A percentile compares a stretch with the other conserved stretches of the same genome.
These are phyloP conservation scores for Citrus australasica DNA, from an alignment of 345 rosid species.

Conservation along the genomic window DNA sequence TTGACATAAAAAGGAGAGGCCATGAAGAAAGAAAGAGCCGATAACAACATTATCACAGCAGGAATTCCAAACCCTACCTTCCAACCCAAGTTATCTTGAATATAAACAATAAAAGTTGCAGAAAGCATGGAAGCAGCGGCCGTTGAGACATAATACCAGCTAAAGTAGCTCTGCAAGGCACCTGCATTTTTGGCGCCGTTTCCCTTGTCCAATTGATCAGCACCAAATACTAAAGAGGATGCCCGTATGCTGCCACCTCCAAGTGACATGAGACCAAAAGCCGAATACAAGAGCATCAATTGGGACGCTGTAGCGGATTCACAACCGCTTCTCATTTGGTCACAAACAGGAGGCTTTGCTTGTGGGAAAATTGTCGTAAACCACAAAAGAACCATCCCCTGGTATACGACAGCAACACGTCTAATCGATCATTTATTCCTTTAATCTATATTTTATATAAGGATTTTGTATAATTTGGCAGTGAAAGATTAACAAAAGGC, in stretches of 20 bases:
- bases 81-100: conserved; percentile 55
- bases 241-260: conserved; percentile 65
- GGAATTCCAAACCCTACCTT: conserved; percentile 53
- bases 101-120: conserved; percentile 40
- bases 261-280: conserved; percentile 39
- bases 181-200: conserved; percentile 3
- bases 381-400: conserved; percentile 46
- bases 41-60: conserved; percentile 36
- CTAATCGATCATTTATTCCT: neutral
- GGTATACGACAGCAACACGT: conserved; percentile 28
- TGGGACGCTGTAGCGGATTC: conserved; percentile 26
- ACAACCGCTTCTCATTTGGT: conserved; percentile 18
- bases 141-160: conserved; percentile 40
- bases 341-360: conserved; percentile 31
- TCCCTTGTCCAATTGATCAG: conserved; percentile 36
- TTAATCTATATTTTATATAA: too few species aligned
- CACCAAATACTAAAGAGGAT: conserved; percentile 54
- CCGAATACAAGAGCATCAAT: conserved; percentile 30
- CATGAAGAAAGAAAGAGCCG: conserved; percentile 35
- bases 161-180: conserved; percentile 37
- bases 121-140: conserved; percentile 24
- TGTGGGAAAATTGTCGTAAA: conserved; percentile 29
- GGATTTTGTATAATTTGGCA: neutral
- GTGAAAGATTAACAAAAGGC: conserved; percentile 39
- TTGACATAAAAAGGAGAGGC: conserved; percentile 44